Base-by-base conservation (phyloP, 2,329 filamentous ascomycete species). In the Trichothecium sympodiale region DNA sequence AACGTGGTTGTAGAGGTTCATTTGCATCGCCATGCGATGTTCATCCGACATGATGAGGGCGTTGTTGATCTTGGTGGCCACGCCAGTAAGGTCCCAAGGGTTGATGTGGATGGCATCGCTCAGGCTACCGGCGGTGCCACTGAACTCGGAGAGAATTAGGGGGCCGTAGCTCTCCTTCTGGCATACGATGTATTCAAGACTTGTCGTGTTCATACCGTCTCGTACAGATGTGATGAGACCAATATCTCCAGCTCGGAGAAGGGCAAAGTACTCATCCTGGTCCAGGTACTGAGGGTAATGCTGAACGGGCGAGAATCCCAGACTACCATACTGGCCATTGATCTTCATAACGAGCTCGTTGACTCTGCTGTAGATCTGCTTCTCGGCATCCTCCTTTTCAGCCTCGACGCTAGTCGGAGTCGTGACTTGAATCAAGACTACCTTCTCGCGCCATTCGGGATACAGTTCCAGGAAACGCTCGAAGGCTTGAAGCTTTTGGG, bases 201-300 rank as follows among this genome's bases (percentile, higher is more conserved):
- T 93, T 15, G 88, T 94, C 1, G 89, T 95, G 64, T 95, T 96
- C 88, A 96, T 95, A 39, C 89, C 89, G 56, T 96, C 91, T 41
- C 89, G 78, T 16, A 96, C 88, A 46, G 86, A 94, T 6, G 91
- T 95, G 57, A 96, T 95, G 34, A 96, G 68, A 4, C 87, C 89
- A 45, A 95, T 84, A 55, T 96, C 87, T 25, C 83, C 88, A 3
- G 86, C 77, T 17, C 89, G 79, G 35, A 96, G 71, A n/a, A 96
- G 73, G 4, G 89, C 88, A 57, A 94, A 93, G 58, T 96, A 96
- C 60, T 96, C 88, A 48, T 87, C 82, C 45, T 81, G 82, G 33
- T 77, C 80, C 31, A 96, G 71, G 55, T 95, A 95, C 55, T 95
- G 88, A 7, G 88, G 86, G 57, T 91, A 95, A 59, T 96, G 87